Evolutionary conservation across 257 asterid genomes (phyloP), one percentile per base, ranked within the genome.

Genomic region (Capsicum rhomboideum): DNA sequence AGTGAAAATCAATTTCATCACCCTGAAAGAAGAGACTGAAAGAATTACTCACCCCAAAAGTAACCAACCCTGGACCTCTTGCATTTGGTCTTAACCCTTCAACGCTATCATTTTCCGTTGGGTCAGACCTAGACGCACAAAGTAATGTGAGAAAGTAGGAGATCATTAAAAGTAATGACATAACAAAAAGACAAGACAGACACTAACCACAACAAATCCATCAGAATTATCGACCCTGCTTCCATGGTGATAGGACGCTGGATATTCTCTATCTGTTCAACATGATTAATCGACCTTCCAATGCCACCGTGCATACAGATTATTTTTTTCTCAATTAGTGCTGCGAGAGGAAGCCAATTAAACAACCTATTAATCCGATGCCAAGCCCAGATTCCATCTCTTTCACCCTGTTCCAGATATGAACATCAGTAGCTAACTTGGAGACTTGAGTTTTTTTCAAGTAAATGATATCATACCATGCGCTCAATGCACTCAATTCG

Each of bases 321-420:
- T 26, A 95, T 97, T 82, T 97, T 97, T 87, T 95, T 97, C 94
- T 97, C 99, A 78, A 97, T 94, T 85, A 95, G 86, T 28, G 99
- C 99, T 66, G 99, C 98, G 78, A 95, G 91, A 53, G 99, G 99
- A 87, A 97, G 99, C 99, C 99, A 97, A 88, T 97, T 97, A 86
- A 97, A 95, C 89, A 97, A 87, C 88, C 98, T 90, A 85, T 97
- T 97, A 85, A 97, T 93, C 82, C 99, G 94, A 84, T 97, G 98
- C 99, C 99, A 95, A 53, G 93, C 89, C 99, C 99, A 97, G 63
- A 97, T 95, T 86, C 99, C 99, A 90, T 97, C 99, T 91, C 99
- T 93, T 91, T 97, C 99, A 81, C 99, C 99, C 99, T 97, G 91
- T 79, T 86, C 86, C 82, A 82, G 82, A 88, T 55, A 42, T 80